Evolutionary conservation across 2,329 filamentous ascomycete genomes (phyloP), one percentile per base, ranked within the genome.

Genomic region (Ophiocordyceps unilateralis): DNA sequence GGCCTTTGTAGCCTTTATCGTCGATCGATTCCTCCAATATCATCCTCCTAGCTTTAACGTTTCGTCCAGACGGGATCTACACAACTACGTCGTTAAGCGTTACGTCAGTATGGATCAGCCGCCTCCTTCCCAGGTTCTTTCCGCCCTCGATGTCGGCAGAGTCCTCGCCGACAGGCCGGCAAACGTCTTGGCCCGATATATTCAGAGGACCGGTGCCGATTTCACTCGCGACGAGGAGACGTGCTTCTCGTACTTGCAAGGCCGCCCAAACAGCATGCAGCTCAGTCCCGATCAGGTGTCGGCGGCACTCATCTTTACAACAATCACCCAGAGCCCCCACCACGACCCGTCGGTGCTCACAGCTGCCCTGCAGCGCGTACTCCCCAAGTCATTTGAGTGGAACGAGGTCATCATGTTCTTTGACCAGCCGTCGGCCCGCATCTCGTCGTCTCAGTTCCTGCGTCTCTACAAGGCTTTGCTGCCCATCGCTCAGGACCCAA

Each of bases 1-100:
- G 24, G 64, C 74, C 37, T 86, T 91, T 56, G 71, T 95, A 46
- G 83, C 83, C 41, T 67, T 80, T 46, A 80, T 93, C 45, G 69
- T 95, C 59, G 85, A 94, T 59, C 83, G 85, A 51, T 83, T 93
- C 52, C 78, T 93, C 43, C 80, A 91, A 60, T 80, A 88, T 52
- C 86, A 88, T 42, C 86, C 87, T 24, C 83, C 83, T 22, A 86
- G 81, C 58, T 93, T 93, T 66, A 84, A 83, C 53, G 77, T 86
- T 43, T 72, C 79, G 43, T 79, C 76, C 45, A 78, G 83, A 55
- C 69, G 79, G 48, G 82, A 87, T 54, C 70, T 83, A 14, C 70
- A 72, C 45, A 70, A 75, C 55, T 81, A 78, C 49, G 70, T 80
- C 45, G 71, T 72, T 52, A 69, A 81, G 44, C 75, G 85, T 51